Conservation (phyloP, 768 basidiomycete species). For the Auricularia heimuer region DNA sequence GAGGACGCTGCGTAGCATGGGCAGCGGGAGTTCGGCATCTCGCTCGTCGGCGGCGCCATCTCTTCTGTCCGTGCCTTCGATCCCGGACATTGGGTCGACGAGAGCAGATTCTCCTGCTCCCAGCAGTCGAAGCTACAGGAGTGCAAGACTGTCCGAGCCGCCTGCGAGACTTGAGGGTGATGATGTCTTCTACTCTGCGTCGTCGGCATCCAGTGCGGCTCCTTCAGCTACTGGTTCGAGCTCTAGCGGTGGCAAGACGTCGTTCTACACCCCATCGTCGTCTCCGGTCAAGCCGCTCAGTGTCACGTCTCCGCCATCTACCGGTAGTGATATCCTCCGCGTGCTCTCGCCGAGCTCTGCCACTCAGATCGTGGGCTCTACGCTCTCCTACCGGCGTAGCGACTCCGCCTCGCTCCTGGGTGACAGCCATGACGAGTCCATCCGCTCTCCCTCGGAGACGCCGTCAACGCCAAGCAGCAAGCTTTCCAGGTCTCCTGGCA, state of each 20-base stretch:
- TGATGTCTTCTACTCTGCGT: conserved; percentile 2
- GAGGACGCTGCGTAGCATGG: neutral
- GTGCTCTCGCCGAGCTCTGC: conserved; percentile 13
- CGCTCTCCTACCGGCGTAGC: conserved; percentile 41
- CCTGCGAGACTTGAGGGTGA: neutral
- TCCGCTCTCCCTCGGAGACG: conserved; percentile 5
- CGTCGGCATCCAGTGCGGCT: neutral
- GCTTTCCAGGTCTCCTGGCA: conserved; percentile 47
- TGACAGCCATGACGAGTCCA: conserved; percentile 35
- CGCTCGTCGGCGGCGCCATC: neutral
- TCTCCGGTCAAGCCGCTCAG: neutral
- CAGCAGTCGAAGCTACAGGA: neutral
- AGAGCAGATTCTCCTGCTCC: neutral
- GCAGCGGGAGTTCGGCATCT: neutral
- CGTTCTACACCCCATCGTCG: neutral
- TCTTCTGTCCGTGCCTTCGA: neutral
- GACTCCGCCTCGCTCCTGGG: conserved; percentile 48
- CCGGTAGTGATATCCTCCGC: neutral
- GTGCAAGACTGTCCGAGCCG: neutral
- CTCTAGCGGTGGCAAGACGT: neutral
- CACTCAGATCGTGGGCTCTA: conserved; percentile 40
- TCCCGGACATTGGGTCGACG: neutral
- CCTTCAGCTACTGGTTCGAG: neutral
- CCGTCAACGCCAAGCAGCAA: conserved; percentile 10
- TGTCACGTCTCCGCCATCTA: neutral